Conservation (phyloP, 441 rosid species). For the Gossypium trilobum region DNA sequence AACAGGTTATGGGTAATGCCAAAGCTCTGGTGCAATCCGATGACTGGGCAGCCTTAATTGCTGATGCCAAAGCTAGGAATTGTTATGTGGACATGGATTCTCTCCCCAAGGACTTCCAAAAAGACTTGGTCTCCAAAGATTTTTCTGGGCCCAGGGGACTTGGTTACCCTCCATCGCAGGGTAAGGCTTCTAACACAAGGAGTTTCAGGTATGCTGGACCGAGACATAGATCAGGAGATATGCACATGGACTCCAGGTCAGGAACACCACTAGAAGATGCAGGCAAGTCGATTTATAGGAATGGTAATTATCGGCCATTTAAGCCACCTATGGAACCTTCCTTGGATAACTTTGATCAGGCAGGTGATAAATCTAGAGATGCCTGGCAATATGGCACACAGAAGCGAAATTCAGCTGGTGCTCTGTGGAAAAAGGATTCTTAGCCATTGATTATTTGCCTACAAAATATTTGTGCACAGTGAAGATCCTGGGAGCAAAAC, state of each 20-base stretch:
- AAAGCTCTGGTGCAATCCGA: constrained; percentile 69
- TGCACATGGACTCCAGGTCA: constrained; percentile 55
- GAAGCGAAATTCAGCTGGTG: constrained; percentile 38
- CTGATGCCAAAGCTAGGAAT: constrained; percentile 77
- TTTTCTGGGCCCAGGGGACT: constrained; percentile 40
- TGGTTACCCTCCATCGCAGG: constrained; percentile 30
- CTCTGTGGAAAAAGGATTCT: constrained; percentile 52
- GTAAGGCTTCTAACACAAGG: constrained; percentile 52
- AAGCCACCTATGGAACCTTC: constrained; percentile 40
- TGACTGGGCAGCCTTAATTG: constrained; percentile 87
- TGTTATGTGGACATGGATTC: constrained; percentile 90
- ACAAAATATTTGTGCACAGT: neutral
- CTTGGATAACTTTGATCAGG: constrained; percentile 50
- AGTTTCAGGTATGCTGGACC: constrained; percentile 54
- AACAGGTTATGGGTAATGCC: constrained; percentile 95
- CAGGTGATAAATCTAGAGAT: constrained; percentile 56
- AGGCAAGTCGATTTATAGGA: constrained; percentile 44
- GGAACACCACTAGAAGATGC: constrained; percentile 66
- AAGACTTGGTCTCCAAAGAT: constrained; percentile 5
- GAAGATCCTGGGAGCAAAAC: neutral
- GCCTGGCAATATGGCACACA: constrained; percentile 69
- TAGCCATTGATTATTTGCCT: constrained; percentile 23
- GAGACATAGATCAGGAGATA: constrained; percentile 54
- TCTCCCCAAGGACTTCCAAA: constrained; percentile 62
- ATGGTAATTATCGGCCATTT: constrained; percentile 42